Percentiles rank a stretch among this genome's conserved stretches.
These are phyloP conservation scores for Boletus subparvulus DNA, from an alignment of 768 basidiomycete species.

Conservation along the genomic window DNA sequence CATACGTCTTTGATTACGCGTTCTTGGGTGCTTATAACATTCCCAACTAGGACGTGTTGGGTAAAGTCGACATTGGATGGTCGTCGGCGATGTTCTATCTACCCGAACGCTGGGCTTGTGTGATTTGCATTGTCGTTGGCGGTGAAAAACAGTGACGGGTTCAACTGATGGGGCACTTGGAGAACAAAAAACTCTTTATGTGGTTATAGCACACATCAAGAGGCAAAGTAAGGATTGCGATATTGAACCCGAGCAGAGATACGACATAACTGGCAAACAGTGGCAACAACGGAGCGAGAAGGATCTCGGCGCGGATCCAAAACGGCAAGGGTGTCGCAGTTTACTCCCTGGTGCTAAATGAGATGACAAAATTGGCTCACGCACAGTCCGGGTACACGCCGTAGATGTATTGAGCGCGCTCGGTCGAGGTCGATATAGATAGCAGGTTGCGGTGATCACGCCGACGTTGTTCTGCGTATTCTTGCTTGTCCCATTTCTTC, in stretches of 20 bases:
- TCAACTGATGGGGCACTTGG: slow-evolving; percentile 21
- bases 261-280: slow-evolving; percentile 83
- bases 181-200: slow-evolving; percentile 6
- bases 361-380: slow-evolving; percentile 38
- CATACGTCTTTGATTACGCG: slow-evolving; percentile 94
- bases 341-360: not conserved
- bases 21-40: slow-evolving; percentile 88
- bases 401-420: slow-evolving; percentile 78
- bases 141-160: slow-evolving; percentile 23
- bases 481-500: no score
- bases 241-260: slow-evolving; percentile 88
- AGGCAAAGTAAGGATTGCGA: slow-evolving; percentile 83
- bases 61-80: slow-evolving; percentile 83
- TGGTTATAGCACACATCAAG: slow-evolving; percentile 22
- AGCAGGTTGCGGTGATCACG: slow-evolving; percentile 71
- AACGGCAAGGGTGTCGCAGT: slow-evolving; percentile 78
- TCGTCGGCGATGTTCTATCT: slow-evolving; percentile 42
- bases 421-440: slow-evolving; percentile 41
- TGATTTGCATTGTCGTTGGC: slow-evolving; percentile 31
- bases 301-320: slow-evolving; percentile 82
- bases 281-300: slow-evolving; percentile 88
- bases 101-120: slow-evolving; percentile 37
- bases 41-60: slow-evolving; percentile 88
- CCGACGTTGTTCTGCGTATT: slow-evolving; percentile 54
- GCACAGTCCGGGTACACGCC: slow-evolving; percentile 82